Percentiles rank a stretch among this genome's conserved stretches.
These are phyloP conservation scores for Penicillium crystallinum DNA, from an alignment of 495 filamentous ascomycete species.

Conservation along the genomic window DNA sequence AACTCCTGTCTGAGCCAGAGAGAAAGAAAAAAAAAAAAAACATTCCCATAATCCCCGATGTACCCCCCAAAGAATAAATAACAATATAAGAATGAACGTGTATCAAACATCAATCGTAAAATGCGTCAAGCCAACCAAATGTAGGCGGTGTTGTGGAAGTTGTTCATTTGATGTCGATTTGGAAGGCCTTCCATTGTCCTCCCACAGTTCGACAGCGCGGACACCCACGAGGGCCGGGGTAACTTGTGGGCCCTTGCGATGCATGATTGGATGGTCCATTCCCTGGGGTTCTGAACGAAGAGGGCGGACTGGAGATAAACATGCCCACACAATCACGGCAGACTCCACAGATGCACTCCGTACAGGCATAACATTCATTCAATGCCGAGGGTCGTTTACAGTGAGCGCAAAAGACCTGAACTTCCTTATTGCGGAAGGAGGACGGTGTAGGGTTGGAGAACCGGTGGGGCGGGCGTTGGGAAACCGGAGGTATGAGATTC, in stretches of 20 bases:
- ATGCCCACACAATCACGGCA: slow-evolving; percentile 81
- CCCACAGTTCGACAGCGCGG: slow-evolving; percentile 47
- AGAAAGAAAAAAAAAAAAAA: slow-evolving; percentile 1
- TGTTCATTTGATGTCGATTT: slow-evolving; percentile 47
- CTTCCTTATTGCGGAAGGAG: slow-evolving; percentile 45
- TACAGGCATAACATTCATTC: slow-evolving; percentile 82
- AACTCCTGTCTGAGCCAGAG: background rate
- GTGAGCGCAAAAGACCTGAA: slow-evolving; percentile 83
- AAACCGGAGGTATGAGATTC: slow-evolving; percentile 35
- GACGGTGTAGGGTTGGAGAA: slow-evolving; percentile 45
- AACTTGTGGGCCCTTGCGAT: slow-evolving; percentile 35
- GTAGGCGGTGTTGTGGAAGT: background rate
- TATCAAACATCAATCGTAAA: slow-evolving; percentile 37
- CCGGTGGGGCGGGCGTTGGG: slow-evolving; percentile 43
- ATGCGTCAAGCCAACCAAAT: slow-evolving; percentile 28
- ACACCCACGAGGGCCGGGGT: slow-evolving; percentile 42
- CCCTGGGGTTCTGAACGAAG: slow-evolving; percentile 33
- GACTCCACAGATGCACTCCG: slow-evolving; percentile 88
- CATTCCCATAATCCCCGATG: background rate
- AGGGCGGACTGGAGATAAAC: slow-evolving; percentile 52
- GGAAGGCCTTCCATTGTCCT: slow-evolving; percentile 51
- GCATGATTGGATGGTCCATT: slow-evolving; percentile 29
- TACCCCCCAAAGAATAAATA: background rate
- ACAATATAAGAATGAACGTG: slow-evolving; percentile 15
- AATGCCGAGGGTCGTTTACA: slow-evolving; percentile 70